Percentiles rank a stretch among this genome's conserved stretches.
Evolutionary conservation across 306 rosid genomes (phyloP).

Genomic region (Malus sylvestris): DNA sequence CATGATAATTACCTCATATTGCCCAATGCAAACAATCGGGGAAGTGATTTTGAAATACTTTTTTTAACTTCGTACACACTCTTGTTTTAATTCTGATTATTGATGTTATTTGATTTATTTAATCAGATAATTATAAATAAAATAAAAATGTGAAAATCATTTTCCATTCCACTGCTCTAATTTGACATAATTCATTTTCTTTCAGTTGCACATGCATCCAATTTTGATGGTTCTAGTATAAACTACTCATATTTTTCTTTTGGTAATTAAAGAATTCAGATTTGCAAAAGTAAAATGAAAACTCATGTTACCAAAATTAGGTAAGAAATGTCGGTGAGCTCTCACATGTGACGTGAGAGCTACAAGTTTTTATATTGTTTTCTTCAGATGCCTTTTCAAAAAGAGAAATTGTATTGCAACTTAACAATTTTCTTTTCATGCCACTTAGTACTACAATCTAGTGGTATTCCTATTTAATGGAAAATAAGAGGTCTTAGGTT

Average conservation of each 20-base stretch:
- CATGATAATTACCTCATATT: neutral
- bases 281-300: too few relatives aligned
- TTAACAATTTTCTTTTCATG: too few relatives aligned
- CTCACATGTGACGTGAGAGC: too few relatives aligned
- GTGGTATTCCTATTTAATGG: fast-evolving
- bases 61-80: too few relatives aligned
- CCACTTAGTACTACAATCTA: too few relatives aligned
- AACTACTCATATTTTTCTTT: neutral
- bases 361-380: too few relatives aligned
- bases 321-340: too few relatives aligned
- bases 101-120: fast-evolving
- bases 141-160: fast-evolving
- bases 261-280: neutral
- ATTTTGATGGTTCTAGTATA: neutral
- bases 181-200: neutral
- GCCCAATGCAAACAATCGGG: neutral
- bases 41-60: too few relatives aligned
- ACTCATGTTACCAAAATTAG: neutral
- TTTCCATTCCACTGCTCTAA: too few relatives aligned
- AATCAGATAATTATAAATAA: too few relatives aligned
- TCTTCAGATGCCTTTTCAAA: neutral
- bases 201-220: neutral
- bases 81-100: too few relatives aligned
- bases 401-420: neutral
- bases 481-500: too few relatives aligned